These are phyloP conservation scores for Leccinum uliginosum DNA, from an alignment of 768 basidiomycete species.

Conservation along the genomic window DNA sequence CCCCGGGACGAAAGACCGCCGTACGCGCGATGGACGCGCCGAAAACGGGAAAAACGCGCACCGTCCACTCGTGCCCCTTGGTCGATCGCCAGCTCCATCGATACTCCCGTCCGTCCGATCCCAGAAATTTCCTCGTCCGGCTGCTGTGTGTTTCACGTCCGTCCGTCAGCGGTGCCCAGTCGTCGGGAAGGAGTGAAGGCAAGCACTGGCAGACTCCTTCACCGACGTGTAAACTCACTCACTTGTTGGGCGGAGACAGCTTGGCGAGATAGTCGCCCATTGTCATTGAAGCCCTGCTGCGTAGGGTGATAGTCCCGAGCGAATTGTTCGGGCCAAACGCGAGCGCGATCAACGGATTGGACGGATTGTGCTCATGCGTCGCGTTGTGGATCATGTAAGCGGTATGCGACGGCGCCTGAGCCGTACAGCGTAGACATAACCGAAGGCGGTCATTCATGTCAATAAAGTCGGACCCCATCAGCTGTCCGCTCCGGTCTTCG, in stretches of 20 bases:
- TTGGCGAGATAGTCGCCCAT: slow-evolving; percentile 55
- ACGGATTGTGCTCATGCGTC: slow-evolving; percentile 22
- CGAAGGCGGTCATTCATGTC: slow-evolving; percentile 62
- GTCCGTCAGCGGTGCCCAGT: background rate
- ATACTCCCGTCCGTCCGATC: slow-evolving; percentile 58
- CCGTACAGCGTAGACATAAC: slow-evolving; percentile 46
- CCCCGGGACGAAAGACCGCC: background rate
- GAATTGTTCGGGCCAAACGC: slow-evolving; percentile 47
- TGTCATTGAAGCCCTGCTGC: slow-evolving; percentile 29
- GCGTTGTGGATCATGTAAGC: slow-evolving; percentile 53
- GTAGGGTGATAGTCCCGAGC: slow-evolving; percentile 50
- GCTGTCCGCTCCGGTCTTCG: slow-evolving; percentile 55
- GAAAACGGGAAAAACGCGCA: slow-evolving; percentile 31
- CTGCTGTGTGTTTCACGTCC: slow-evolving; percentile 30
- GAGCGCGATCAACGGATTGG: slow-evolving; percentile 43
- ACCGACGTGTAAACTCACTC: slow-evolving; percentile 1
- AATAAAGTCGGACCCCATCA: slow-evolving; percentile 52
- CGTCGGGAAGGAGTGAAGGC: background rate
- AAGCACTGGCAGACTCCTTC: background rate
- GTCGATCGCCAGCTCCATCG: slow-evolving; percentile 50
- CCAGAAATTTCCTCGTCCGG: slow-evolving; percentile 48
- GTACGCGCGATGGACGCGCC: background rate
- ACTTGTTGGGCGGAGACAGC: slow-evolving; percentile 39
- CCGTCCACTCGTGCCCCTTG: slow-evolving; percentile 61
- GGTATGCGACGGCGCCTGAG: slow-evolving; percentile 36